phyloP scores from a whole-genome alignment of 163 green algal genomes.

The Coccomyxa subellipsoidea region DNA sequence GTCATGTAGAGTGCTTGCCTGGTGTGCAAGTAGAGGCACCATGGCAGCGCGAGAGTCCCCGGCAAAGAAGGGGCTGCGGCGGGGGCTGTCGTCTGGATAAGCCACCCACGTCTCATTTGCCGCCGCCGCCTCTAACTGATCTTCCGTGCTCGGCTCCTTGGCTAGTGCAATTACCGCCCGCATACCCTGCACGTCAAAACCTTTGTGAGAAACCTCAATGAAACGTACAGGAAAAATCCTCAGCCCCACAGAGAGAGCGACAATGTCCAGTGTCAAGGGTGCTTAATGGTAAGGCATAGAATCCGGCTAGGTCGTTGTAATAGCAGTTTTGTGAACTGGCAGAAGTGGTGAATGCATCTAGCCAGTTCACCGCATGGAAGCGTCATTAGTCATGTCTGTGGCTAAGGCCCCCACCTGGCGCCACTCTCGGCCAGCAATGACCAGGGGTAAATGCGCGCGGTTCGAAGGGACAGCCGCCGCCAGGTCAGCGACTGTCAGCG shows the following conservation, averaged over 20 bases:
- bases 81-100: background rate
- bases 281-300: no score
- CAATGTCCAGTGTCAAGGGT: no score
- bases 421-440: background rate
- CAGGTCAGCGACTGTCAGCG: background rate
- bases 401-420: background rate
- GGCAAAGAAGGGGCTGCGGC: background rate
- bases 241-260: no score
- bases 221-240: no score
- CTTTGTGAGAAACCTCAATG: no score
- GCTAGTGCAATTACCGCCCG: background rate
- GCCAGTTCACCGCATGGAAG: background rate
- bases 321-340: no score
- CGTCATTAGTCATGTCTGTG: no score
- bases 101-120: background rate
- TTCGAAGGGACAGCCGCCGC: background rate
- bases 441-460: background rate
- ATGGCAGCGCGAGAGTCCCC: background rate
- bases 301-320: no score
- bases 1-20: background rate
- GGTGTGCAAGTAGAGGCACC: background rate
- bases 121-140: background rate
- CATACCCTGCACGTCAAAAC: background rate
- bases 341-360: no score
- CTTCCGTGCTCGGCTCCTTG: background rate